phyloP scores from a whole-genome alignment of 306 rosid species.

The Cucurbita argyrosperma region DNA sequence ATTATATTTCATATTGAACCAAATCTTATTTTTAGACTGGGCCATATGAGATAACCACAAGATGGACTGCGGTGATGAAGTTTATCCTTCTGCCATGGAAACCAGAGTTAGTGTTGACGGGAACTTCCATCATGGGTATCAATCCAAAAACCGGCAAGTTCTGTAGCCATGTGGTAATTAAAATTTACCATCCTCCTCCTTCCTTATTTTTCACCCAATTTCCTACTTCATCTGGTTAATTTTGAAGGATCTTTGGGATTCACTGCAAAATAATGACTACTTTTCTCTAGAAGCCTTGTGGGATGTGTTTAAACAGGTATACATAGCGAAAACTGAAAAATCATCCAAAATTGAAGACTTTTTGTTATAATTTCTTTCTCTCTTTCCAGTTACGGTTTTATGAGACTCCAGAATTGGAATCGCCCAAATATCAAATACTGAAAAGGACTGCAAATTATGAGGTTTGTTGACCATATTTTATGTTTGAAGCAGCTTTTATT shows the following conservation, averaged over 20 bases:
- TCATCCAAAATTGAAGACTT: neutral
- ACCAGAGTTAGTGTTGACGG: slow-evolving; percentile 69
- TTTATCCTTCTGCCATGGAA: slow-evolving; percentile 76
- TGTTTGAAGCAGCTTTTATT: too few relatives aligned
- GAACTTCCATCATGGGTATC: slow-evolving; percentile 74
- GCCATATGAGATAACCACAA: slow-evolving; percentile 70
- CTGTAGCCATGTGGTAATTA: slow-evolving; percentile 59
- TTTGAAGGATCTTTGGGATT: slow-evolving; percentile 77
- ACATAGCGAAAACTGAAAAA: neutral
- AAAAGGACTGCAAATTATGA: slow-evolving; percentile 60
- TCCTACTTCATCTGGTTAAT: slow-evolving; percentile 1
- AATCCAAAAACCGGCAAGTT: slow-evolving; percentile 74
- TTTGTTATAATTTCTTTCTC: neutral
- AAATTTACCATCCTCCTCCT: neutral
- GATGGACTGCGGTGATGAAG: slow-evolving; percentile 88
- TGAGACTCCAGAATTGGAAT: slow-evolving; percentile 79
- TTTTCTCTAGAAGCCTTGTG: slow-evolving; percentile 64
- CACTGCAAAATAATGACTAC: slow-evolving; percentile 59
- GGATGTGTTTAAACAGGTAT: slow-evolving; percentile 81
- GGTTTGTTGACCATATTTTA: slow-evolving; percentile 18
- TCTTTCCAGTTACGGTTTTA: slow-evolving; percentile 54
- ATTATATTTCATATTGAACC: neutral
- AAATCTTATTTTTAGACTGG: slow-evolving; percentile 35
- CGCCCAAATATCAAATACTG: slow-evolving; percentile 59
- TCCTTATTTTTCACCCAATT: neutral